These are phyloP conservation scores for Verbena officinalis DNA, from an alignment of 257 asterid genomes.

Conservation along the genomic window DNA sequence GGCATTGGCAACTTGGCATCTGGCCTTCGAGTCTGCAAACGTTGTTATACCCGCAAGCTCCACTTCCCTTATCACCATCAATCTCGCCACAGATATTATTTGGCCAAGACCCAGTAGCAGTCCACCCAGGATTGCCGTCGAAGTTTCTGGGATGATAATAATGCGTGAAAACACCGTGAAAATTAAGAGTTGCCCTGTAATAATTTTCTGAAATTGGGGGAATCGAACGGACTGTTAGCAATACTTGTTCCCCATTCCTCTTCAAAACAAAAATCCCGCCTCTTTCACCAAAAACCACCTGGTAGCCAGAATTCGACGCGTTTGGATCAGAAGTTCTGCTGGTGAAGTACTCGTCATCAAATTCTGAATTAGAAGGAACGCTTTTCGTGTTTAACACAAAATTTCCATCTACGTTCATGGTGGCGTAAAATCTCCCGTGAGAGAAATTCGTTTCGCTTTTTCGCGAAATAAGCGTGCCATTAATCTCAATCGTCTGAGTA, in stretches of 20 bases:
- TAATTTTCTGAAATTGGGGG: slow-evolving; percentile 37
- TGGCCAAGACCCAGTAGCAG: slow-evolving; percentile 30
- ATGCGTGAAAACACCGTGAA: slow-evolving; percentile 52
- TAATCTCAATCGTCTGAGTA: slow-evolving; percentile 32
- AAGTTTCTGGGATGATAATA: slow-evolving; percentile 46
- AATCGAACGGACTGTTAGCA: not conserved
- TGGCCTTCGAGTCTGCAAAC: slow-evolving; percentile 37
- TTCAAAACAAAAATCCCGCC: slow-evolving; percentile 34
- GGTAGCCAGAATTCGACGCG: slow-evolving; percentile 37
- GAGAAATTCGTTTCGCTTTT: slow-evolving; percentile 37
- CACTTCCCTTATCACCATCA: slow-evolving; percentile 36
- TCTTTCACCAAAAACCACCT: slow-evolving; percentile 32
- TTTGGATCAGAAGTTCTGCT: slow-evolving; percentile 29
- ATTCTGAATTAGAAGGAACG: slow-evolving; percentile 15
- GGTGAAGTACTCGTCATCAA: slow-evolving; percentile 46
- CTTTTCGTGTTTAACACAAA: slow-evolving; percentile 41
- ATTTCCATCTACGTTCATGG: slow-evolving; percentile 38
- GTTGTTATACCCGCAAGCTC: slow-evolving; percentile 68
- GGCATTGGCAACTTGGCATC: slow-evolving; percentile 56
- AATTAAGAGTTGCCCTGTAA: slow-evolving; percentile 44
- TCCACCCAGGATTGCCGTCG: slow-evolving; percentile 36
- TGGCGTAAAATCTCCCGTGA: slow-evolving; percentile 47
- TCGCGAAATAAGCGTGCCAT: slow-evolving; percentile 31
- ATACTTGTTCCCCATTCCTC: slow-evolving; percentile 26
- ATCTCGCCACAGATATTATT: slow-evolving; percentile 37